These are phyloP conservation scores for Candida tallmaniae DNA, from an alignment of 805 yeast species.

Conservation along the genomic window DNA sequence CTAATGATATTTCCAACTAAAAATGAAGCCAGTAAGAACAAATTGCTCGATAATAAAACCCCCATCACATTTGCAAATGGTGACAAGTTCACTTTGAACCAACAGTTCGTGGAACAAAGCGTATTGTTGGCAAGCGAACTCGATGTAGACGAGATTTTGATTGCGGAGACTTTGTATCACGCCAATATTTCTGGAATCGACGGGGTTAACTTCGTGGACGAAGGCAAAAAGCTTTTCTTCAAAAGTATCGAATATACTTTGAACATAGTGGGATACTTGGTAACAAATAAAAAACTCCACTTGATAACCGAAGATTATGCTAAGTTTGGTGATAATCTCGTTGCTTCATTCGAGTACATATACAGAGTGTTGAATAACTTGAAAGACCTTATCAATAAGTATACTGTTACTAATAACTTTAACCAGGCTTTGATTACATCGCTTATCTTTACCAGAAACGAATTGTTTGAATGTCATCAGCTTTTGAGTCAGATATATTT, in stretches of 20 bases:
- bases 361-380: constrained; percentile 54
- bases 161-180: constrained; percentile 62
- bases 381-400: constrained; percentile 44
- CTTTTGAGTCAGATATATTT: constrained; percentile 59
- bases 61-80: constrained; percentile 49
- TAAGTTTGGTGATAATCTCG: constrained; percentile 31
- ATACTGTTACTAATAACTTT: constrained; percentile 49
- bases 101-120: constrained; percentile 59
- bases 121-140: constrained; percentile 50
- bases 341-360: constrained; percentile 54
- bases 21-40: constrained; percentile 43
- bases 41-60: constrained; percentile 34
- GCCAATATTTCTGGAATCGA: constrained; percentile 35
- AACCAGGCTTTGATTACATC: constrained; percentile 36
- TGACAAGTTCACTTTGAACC: constrained; percentile 56
- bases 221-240: constrained; percentile 66
- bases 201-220: constrained; percentile 50
- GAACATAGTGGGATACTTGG: constrained; percentile 46
- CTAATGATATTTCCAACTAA: constrained; percentile 41
- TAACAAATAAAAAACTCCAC: constrained; percentile 18
- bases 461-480: constrained; percentile 66
- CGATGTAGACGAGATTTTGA: constrained; percentile 64
- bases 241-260: constrained; percentile 69
- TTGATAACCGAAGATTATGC: constrained; percentile 17
- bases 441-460: constrained; percentile 56